phyloP scores from a whole-genome alignment of 148 eudicot species.

The Camellia granthamiana region DNA sequence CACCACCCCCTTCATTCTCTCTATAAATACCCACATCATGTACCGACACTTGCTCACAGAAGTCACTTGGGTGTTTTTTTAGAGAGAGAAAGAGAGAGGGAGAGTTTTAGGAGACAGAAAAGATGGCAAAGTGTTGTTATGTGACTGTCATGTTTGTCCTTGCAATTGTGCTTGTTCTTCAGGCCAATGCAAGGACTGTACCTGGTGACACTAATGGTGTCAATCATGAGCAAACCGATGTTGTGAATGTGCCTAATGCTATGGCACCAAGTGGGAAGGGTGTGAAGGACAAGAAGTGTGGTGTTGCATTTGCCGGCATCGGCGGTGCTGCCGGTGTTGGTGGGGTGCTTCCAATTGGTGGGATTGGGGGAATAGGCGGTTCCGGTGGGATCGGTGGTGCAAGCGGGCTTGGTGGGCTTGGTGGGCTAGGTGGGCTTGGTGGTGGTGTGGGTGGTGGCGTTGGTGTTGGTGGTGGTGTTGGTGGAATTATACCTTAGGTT shows the following conservation, averaged over 20 bases:
- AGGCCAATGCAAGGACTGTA: neutral
- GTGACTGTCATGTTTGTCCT: neutral
- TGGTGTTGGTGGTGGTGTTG: too few relatives aligned
- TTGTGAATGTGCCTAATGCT: slow-evolving; percentile 10
- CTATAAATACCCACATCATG: too few relatives aligned
- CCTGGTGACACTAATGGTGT: slow-evolving; percentile 5
- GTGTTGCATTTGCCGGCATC: slow-evolving; percentile 34
- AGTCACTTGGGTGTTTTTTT: too few relatives aligned
- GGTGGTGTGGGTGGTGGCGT: too few relatives aligned
- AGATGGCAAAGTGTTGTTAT: neutral
- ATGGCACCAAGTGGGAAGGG: slow-evolving; percentile 18
- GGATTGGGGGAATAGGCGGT: slow-evolving; percentile 34
- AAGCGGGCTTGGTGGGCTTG: neutral
- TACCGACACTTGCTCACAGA: too few relatives aligned
- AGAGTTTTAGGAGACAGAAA: neutral
- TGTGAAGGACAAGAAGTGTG: slow-evolving; percentile 15
- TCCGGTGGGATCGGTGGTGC: slow-evolving; percentile 32
- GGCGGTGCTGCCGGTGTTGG: slow-evolving; percentile 49
- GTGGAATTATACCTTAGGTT: too few relatives aligned
- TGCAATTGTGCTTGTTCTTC: neutral
- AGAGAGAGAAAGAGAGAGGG: neutral
- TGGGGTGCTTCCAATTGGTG: slow-evolving; percentile 31
- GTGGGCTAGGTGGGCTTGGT: too few relatives aligned
- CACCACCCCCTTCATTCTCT: too few relatives aligned
- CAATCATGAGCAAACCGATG: slow-evolving; percentile 11